These are phyloP conservation scores for Allium sativum DNA, from an alignment of 106 monocot species.

Conservation along the genomic window DNA sequence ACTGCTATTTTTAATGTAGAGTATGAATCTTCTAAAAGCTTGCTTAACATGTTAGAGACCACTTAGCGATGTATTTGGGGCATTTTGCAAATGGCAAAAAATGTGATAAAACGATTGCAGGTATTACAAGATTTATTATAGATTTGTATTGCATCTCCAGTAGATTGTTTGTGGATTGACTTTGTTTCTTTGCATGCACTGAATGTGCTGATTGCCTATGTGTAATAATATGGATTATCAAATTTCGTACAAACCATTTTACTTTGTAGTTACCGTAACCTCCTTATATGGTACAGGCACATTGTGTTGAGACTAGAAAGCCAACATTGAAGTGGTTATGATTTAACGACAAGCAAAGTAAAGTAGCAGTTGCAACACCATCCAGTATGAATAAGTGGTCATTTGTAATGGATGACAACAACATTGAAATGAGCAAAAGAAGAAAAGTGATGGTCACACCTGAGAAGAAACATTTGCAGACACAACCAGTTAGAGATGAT, in stretches of 20 bases:
- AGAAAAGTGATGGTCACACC: constrained; percentile 15
- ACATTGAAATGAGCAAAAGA: constrained; percentile 36
- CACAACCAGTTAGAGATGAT: constrained; percentile 6
- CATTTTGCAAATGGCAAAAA: no score
- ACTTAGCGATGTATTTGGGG: no score
- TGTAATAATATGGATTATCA: constrained; percentile 1
- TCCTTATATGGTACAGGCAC: constrained; percentile 46
- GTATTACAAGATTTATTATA: no score
- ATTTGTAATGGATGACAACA: constrained; percentile 78
- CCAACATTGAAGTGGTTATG: constrained; percentile 93
- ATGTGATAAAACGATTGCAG: no score
- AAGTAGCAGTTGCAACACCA: constrained; percentile 22
- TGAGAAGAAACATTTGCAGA: constrained; percentile 19
- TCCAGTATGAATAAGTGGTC: constrained; percentile 30
- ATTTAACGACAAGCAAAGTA: constrained; percentile 18
- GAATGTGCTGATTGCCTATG: no score
- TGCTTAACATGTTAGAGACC: no score
- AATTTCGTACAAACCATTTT: neutral
- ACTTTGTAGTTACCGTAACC: neutral
- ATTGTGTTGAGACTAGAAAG: constrained; percentile 60
- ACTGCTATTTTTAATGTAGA: no score
- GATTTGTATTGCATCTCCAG: no score
- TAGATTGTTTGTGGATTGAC: no score
- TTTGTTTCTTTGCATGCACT: no score
- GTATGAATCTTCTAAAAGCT: no score